Percentiles rank a stretch among this genome's conserved stretches.
phyloP scores from a whole-genome alignment of 2,329 filamentous ascomycete species.

The Colletotrichum magnum region DNA sequence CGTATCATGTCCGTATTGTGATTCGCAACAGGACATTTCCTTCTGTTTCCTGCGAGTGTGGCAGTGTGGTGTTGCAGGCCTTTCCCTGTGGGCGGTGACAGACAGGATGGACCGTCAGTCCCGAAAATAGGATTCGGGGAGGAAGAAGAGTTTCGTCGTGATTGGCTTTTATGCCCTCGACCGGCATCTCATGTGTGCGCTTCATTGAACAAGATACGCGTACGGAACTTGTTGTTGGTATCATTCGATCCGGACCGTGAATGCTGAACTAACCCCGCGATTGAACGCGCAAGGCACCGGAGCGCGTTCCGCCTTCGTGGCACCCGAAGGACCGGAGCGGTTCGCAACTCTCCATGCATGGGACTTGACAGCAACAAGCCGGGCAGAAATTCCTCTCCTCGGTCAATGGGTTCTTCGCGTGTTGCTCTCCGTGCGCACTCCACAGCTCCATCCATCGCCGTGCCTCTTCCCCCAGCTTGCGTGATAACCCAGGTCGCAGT shows the following conservation, averaged over 20 bases:
- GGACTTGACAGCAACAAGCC: no score
- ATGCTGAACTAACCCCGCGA: background rate
- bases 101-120: background rate
- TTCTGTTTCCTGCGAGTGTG: background rate
- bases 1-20: no score
- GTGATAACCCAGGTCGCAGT: no score
- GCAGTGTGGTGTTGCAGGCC: background rate
- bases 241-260: background rate
- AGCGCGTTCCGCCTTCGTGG: slow-evolving; percentile 6
- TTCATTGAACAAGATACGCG: no score
- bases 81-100: background rate
- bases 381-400: slow-evolving; percentile 1
- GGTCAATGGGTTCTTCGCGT: no score
- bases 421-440: no score
- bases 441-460: no score
- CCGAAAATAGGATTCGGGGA: slow-evolving; percentile 5
- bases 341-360: background rate
- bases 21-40: background rate
- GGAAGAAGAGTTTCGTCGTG: no score
- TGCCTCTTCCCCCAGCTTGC: no score
- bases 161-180: background rate
- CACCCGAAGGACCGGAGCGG: background rate
- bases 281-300: slow-evolving; percentile 10
- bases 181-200: background rate
- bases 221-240: background rate